Evolutionary conservation across 2,329 filamentous ascomycete species (phyloP), one percentile per base, ranked within the genome.

Genomic region (Tolypocladium pustulatum): DNA sequence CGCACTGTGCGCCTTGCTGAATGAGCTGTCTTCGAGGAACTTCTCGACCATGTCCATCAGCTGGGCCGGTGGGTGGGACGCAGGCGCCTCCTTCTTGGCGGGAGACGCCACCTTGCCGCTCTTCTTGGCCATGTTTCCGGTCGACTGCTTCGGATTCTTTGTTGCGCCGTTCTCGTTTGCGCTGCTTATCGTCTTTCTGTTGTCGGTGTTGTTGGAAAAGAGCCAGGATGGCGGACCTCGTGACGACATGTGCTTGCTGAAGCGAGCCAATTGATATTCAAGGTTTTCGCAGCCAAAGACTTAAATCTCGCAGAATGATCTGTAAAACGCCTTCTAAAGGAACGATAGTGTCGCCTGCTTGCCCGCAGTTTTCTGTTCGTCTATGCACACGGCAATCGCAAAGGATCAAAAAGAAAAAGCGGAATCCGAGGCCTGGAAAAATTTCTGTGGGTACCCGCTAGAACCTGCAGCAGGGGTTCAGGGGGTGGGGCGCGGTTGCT

Each of bases 11-110:
- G 88, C 82, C 60, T 78, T 77, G 54, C 78, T 71, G 66, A 89
- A 88, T n/a, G 83, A 81, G 69, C 88, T 80, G 53, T 86, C 80
- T 49, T 79, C 78, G 55, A 91, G 78, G 71, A 91, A 91, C 27
- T 75, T 72, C 62, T 84, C 83, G 65, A 91, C 80, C 20, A 90
- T 76, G 61, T 85, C 81, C 68, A 91, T 76, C 40, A 91, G 75
- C 70, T 88, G 80, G 34, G 80, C 72, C 5, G 87, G 80, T 32
- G 83, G 78, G 54, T 75, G 58, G 12, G 68, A 37, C 43, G 62
- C 60, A 34, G 64, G 54, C 43, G 62, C 60, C 52, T 63, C 58
- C 55, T 61, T 63, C 59, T 63, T 65, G 36, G 64, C 58, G 55
- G 59, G 38, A 49, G 66, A 58, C 25, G 65, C 63, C 32, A 61